phyloP scores from a whole-genome alignment of 148 eudicot species.

The Chenopodium formosanum region DNA sequence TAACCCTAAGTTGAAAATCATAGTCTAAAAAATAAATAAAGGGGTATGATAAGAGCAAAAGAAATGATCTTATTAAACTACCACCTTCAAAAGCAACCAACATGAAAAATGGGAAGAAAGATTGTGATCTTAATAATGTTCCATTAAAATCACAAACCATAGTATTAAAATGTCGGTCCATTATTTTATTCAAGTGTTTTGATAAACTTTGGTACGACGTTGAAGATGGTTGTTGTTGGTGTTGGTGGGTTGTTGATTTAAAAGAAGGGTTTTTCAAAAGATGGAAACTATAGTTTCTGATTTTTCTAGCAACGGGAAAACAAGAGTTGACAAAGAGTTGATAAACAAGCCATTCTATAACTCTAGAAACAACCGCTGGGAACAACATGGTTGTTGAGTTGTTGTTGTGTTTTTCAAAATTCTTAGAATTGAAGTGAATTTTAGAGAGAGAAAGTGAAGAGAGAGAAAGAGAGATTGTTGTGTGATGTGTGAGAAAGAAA shows the following conservation, averaged over 20 bases:
- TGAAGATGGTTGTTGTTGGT: slow-evolving; percentile 27
- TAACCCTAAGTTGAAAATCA: slow-evolving; percentile 53
- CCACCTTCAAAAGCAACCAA: slow-evolving; percentile 94
- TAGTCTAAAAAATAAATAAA: slow-evolving; percentile 40
- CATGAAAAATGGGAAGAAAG: slow-evolving; percentile 95
- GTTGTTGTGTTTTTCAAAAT: not conserved
- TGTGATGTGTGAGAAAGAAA: slow-evolving; percentile 2
- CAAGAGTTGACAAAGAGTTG: slow-evolving; percentile 64
- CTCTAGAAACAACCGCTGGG: slow-evolving; percentile 39
- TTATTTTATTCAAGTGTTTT: not conserved
- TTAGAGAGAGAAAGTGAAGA: not conserved
- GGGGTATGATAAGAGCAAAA: slow-evolving; percentile 63
- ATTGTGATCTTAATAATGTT: slow-evolving; percentile 48
- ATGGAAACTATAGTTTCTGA: slow-evolving; percentile 42
- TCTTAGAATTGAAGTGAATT: no score
- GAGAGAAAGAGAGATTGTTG: slow-evolving; percentile 18
- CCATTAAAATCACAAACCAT: slow-evolving; percentile 67
- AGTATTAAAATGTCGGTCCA: slow-evolving; percentile 40
- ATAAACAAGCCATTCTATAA: slow-evolving; percentile 60
- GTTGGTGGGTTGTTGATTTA: slow-evolving; percentile 30
- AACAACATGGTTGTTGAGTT: slow-evolving; percentile 39
- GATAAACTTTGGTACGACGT: slow-evolving; percentile 39
- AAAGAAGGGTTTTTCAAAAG: slow-evolving; percentile 41
- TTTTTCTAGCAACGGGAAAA: slow-evolving; percentile 50
- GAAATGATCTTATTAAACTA: slow-evolving; percentile 67